Evolutionary conservation across 805 yeast genomes (phyloP).

Genomic region (Pichia nanzhaoensis): DNA sequence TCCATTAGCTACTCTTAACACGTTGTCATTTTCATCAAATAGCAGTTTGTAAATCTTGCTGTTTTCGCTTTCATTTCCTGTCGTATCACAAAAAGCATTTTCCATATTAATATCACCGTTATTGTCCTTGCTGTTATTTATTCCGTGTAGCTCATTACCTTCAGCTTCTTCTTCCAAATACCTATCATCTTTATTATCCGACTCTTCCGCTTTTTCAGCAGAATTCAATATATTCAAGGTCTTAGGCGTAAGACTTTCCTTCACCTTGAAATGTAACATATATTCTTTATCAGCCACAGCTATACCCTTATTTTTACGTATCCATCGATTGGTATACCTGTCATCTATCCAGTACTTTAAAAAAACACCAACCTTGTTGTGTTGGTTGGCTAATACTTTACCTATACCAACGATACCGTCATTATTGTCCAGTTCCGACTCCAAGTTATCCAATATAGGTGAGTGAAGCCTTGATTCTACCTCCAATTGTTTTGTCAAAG

Average conservation of each 20-base stretch:
- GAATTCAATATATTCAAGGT: neutral
- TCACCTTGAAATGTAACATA: slow-evolving; percentile 29
- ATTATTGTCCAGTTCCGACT: slow-evolving; percentile 12
- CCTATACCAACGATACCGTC: slow-evolving; percentile 25
- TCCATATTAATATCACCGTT: slow-evolving; percentile 3
- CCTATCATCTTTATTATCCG: neutral
- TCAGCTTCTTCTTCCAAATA: neutral
- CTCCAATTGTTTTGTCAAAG: slow-evolving; percentile 11
- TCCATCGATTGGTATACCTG: slow-evolving; percentile 20
- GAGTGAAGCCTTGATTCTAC: neutral
- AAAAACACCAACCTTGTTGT: slow-evolving; percentile 29
- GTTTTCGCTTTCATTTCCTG: neutral
- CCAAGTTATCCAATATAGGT: too few relatives aligned
- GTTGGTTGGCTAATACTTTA: slow-evolving; percentile 21
- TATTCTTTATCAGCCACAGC: slow-evolving; percentile 20
- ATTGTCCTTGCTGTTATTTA: neutral
- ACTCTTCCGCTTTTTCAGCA: neutral
- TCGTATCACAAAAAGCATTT: neutral
- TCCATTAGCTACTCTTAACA: slow-evolving; percentile 2
- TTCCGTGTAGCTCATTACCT: neutral
- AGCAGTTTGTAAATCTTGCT: neutral
- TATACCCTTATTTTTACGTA: slow-evolving; percentile 14
- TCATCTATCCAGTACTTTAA: slow-evolving; percentile 30
- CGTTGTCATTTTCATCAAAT: neutral
- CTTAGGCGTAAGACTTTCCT: slow-evolving; percentile 17